Conservation (phyloP, 306 rosid species). For the Castanea mollissima region DNA sequence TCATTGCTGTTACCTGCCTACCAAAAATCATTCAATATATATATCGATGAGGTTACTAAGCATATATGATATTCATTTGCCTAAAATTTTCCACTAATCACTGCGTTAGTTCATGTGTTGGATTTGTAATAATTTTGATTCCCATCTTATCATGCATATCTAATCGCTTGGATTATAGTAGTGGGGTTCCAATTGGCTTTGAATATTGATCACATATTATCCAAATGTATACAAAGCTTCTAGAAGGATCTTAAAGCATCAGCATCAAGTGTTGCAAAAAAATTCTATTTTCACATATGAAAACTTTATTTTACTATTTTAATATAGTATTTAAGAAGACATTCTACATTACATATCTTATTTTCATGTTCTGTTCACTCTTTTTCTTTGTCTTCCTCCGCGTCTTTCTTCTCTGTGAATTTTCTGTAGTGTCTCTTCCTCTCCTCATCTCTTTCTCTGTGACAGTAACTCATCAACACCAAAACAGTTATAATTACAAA, state of each 20-base stretch:
- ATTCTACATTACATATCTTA: too few relatives aligned
- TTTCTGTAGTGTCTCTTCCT: too few relatives aligned
- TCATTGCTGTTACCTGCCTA: constrained; percentile 53
- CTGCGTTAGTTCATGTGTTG: constrained; percentile 36
- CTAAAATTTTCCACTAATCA: constrained; percentile 32
- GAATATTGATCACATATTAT: constrained; percentile 11
- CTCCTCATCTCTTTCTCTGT: too few relatives aligned
- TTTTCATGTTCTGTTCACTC: too few relatives aligned
- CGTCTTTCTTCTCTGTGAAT: too few relatives aligned
- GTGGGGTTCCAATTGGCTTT: constrained; percentile 18
- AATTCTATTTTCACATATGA: too few relatives aligned
- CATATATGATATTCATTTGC: constrained; percentile 26
- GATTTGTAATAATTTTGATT: constrained; percentile 40
- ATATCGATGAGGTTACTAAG: constrained; percentile 28
- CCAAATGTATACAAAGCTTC: constrained; percentile 26
- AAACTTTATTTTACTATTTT: too few relatives aligned
- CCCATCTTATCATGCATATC: constrained; percentile 43
- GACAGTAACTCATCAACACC: too few relatives aligned
- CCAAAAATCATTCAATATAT: constrained; percentile 28
- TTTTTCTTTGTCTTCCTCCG: too few relatives aligned
- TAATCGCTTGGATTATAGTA: constrained; percentile 38
- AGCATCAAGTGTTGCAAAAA: too few relatives aligned
- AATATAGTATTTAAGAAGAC: too few relatives aligned
- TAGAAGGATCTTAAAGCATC: constrained; percentile 27
- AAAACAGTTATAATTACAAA: too few relatives aligned